Evolutionary conservation across 495 filamentous ascomycete species (phyloP).

Genomic region (Entonaema liquescens): DNA sequence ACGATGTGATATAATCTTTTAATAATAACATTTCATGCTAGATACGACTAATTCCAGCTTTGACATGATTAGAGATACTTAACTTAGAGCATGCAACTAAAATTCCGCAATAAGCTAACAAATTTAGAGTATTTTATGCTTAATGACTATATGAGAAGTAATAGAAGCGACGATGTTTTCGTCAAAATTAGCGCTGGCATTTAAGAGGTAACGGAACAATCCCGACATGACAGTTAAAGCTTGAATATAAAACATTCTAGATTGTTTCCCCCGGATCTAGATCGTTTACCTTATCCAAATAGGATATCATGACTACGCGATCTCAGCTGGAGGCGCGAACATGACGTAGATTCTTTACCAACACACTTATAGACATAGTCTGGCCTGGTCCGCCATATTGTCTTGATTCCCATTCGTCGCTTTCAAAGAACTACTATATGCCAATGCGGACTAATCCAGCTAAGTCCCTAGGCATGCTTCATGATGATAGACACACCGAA

Average conservation of each 20-base stretch:
- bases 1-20: constrained; percentile 6
- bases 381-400: constrained; percentile 3
- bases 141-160: not conserved
- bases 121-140: not conserved
- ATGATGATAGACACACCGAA: not conserved
- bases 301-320: not conserved
- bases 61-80: no score
- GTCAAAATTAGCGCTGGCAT: constrained; percentile 12
- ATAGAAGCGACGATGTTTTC: not conserved
- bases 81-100: not conserved
- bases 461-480: not conserved
- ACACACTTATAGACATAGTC: not conserved
- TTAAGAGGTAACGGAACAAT: constrained; percentile 13
- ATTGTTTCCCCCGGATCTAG: constrained; percentile 13
- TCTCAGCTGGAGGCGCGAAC: constrained; percentile 5
- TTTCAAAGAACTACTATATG: not conserved
- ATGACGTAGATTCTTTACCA: constrained; percentile 2
- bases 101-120: not conserved
- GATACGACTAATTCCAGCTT: not conserved
- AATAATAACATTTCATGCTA: not conserved
- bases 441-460: not conserved
- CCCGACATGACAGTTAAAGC: not conserved
- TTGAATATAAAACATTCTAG: constrained; percentile 9
- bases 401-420: constrained; percentile 1
- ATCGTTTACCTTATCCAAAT: constrained; percentile 8